Percentiles rank a stretch among this genome's conserved stretches.
These are phyloP conservation scores for Posidonia australis DNA, from an alignment of 106 monocot species.

Conservation along the genomic window DNA sequence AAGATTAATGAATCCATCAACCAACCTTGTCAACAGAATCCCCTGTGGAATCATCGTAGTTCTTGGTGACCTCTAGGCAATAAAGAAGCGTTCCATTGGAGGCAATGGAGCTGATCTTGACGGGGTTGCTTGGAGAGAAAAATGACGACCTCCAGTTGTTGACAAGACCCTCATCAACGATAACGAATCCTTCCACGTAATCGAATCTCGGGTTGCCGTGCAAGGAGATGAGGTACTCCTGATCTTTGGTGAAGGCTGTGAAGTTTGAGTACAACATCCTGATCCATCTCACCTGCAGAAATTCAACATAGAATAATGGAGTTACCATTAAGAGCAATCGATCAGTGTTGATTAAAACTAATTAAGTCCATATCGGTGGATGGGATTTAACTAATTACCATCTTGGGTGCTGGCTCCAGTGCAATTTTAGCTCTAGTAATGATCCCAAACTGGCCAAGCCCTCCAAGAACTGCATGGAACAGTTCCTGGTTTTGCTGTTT, in stretches of 20 bases:
- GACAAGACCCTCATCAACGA: constrained; percentile 51
- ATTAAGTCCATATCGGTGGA: background rate
- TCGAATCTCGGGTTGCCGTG: constrained; percentile 41
- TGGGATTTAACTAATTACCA: constrained; percentile 24
- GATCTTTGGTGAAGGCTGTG: constrained; percentile 50
- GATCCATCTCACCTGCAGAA: constrained; percentile 70
- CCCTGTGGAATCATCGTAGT: constrained; percentile 42
- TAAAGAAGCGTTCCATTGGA: constrained; percentile 33
- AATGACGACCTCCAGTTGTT: constrained; percentile 89
- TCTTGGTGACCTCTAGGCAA: constrained; percentile 62
- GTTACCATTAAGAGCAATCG: background rate
- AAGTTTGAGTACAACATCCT: constrained; percentile 64
- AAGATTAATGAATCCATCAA: too few species aligned
- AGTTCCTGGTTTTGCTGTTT: constrained; percentile 43
- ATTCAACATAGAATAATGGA: background rate
- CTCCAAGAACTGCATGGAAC: constrained; percentile 78
- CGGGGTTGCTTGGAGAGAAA: constrained; percentile 60
- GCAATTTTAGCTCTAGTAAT: constrained; percentile 86
- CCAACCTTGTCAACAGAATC: constrained; percentile 45
- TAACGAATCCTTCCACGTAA: constrained; percentile 84
- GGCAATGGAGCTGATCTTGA: constrained; percentile 34
- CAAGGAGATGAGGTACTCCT: constrained; percentile 59
- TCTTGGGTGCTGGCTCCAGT: constrained; percentile 54
- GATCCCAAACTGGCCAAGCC: constrained; percentile 83
- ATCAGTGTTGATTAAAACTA: background rate